Conservation (phyloP, 306 rosid genomes). For the Medicago ruthenica region DNA sequence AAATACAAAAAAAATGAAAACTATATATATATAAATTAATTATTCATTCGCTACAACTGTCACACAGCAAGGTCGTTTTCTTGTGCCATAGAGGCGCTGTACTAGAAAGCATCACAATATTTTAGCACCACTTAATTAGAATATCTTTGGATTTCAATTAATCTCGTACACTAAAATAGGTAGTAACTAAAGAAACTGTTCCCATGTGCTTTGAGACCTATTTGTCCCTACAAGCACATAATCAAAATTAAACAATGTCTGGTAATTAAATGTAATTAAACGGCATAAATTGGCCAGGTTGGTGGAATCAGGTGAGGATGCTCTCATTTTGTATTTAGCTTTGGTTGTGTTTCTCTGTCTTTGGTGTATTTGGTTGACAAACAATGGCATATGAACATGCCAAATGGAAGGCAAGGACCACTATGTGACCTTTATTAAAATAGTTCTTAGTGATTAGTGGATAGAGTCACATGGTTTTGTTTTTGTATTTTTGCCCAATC, state of each 20-base stretch:
- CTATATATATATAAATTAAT: too few species aligned
- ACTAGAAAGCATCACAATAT: background rate
- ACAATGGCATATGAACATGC: conserved; percentile 60
- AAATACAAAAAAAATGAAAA: too few species aligned
- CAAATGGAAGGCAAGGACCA: conserved; percentile 68
- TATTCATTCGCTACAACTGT: conserved; percentile 10
- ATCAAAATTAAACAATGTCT: conserved; percentile 42
- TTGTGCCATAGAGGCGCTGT: conserved; percentile 16
- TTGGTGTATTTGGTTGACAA: conserved; percentile 53
- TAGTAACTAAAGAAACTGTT: conserved; percentile 40
- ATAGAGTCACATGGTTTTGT: conserved; percentile 65
- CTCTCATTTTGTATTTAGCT: conserved; percentile 72
- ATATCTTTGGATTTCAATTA: conserved; percentile 31
- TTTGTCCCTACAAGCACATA: conserved; percentile 52
- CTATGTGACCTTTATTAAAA: conserved; percentile 40
- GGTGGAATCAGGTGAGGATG: conserved; percentile 72
- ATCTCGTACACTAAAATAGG: conserved; percentile 24
- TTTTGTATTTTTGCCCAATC: conserved; percentile 45
- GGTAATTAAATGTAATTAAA: conserved; percentile 43
- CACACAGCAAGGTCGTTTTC: conserved; percentile 40
- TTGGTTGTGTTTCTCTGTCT: conserved; percentile 77
- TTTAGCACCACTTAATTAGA: conserved; percentile 20
- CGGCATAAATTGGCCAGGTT: conserved; percentile 54
- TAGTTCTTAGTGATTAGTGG: conserved; percentile 43
- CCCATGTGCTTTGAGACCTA: conserved; percentile 59